Base-by-base conservation (phyloP, 1,284 basidiomycete species). In the Puccinia triticina region DNA sequence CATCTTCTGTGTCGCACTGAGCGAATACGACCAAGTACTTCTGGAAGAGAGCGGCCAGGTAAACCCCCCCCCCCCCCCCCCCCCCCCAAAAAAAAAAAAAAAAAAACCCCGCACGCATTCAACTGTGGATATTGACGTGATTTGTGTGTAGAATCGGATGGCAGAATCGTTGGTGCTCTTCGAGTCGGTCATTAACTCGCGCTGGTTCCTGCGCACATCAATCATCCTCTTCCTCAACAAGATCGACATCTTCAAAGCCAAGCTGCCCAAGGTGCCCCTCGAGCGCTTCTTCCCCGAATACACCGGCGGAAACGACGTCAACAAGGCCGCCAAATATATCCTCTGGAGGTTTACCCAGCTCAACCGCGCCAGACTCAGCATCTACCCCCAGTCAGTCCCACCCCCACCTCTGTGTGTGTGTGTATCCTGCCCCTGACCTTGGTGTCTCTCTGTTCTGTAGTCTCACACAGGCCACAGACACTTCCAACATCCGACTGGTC, bases 121-220 rank as follows among this genome's bases (percentile, higher is more conserved):
- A n/a, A n/a, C n/a, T n/a, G n/a, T n/a, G n/a, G n/a, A n/a, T n/a
- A n/a, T n/a, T n/a, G n/a, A n/a, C n/a, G n/a, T n/a, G n/a, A n/a
- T n/a, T n/a, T n/a, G n/a, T n/a, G n/a, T n/a, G n/a, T n/a, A 96
- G 92, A 98, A 98, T 87, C 93, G 95, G 34, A 98, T 99, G 96
- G 91, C 91, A 29, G 96, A 99, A 87, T 94, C 93, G 0, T 89
- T 99, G 0, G 91, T 95, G 8, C 90, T 99, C 14, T 99, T 99
- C 85, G 95, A 98, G 87, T 93, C 92, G 1, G 93, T 99, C 53
- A 95, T 98, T 89, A 98, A 98, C 88, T 95, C 94, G n/a, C 89
- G 94, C 71, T 98, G 96, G 96, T 99, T 99, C 89, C 88, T 94
- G 40, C 90, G 94, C 73, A 96, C 94, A 21, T 94, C 93, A 0